Evolutionary conservation across 2,329 filamentous ascomycete genomes (phyloP), one percentile per base, ranked within the genome.

Genomic region (Fusarium marasasianum): DNA sequence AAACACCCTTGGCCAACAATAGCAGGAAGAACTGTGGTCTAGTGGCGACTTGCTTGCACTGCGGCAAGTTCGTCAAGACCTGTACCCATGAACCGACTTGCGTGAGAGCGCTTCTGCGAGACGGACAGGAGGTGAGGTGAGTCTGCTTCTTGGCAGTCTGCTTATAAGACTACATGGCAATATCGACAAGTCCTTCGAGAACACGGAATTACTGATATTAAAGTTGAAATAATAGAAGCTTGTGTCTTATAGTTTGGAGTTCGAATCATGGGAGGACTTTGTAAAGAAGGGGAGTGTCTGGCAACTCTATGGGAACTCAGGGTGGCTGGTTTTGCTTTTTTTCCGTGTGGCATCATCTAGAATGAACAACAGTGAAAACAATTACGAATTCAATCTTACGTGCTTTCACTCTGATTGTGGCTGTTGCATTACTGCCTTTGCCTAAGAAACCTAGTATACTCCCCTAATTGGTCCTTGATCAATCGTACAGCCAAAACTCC

Each of bases 231-330:
- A 4, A 22, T 40, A 2, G 38, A 40, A 40, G 20, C 7, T 40
- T 40, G 12, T 0, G 38, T 22, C 5, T 15, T 6, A 9, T n/a
- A 8, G 40, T 8, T 41, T 14, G 1, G 11, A 24, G n/a, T 29
- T 22, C 0, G 4, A 20, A 29, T 47, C 8, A 8, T 47, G 45
- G 26, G 26, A 31, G 9, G 26, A 48, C 2, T 31, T 12, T 15
- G 26, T 8, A 4, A 3, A 31, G 26, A 48, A 31, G 9, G 26
- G 45, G 6, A 8, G 5, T 11, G 20, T 31, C 13, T 11, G 6
- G 14, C 14, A 22, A 3, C 45, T 48, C 45, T 48, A 22, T 31
- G 6, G 26, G 5, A 12, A 12, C 26, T 17, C 26, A 17, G 2
- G 14, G 5, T 17, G 2, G 12, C 7, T 48, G 45, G 26, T 3